Evolutionary conservation across 2,329 filamentous ascomycete genomes (phyloP).

Genomic region (Botrytis paeoniae): DNA sequence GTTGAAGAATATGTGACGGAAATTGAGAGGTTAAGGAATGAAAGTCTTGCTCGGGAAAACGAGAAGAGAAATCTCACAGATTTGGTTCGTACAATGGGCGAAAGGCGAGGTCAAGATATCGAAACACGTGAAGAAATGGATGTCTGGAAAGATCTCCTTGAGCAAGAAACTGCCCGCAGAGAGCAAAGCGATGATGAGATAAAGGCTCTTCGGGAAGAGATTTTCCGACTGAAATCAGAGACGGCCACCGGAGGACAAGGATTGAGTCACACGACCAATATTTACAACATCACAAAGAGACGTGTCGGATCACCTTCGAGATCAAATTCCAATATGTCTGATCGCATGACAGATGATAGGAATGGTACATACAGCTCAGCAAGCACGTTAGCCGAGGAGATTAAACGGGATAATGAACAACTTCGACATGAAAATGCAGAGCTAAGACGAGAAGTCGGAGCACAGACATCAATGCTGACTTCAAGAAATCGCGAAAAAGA

Average conservation of each 20-base stretch:
- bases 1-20: slow-evolving; percentile 81
- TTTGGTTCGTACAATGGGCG: slow-evolving; percentile 65
- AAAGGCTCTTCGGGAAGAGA: slow-evolving; percentile 76
- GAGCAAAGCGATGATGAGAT: slow-evolving; percentile 92
- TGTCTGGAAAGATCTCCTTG: slow-evolving; percentile 92
- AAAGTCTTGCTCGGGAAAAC: slow-evolving; percentile 73
- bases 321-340: slow-evolving; percentile 48
- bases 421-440: slow-evolving; percentile 91
- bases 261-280: slow-evolving; percentile 61
- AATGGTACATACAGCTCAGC: slow-evolving; percentile 55
- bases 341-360: slow-evolving; percentile 44
- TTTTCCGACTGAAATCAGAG: slow-evolving; percentile 68
- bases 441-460: slow-evolving; percentile 84
- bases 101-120: slow-evolving; percentile 46
- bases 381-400: slow-evolving; percentile 72
- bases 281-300: slow-evolving; percentile 59
- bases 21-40: slow-evolving; percentile 76
- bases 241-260: slow-evolving; percentile 39
- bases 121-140: slow-evolving; percentile 64
- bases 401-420: slow-evolving; percentile 66
- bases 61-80: slow-evolving; percentile 87
- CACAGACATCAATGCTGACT: slow-evolving; percentile 95
- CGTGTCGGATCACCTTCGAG: slow-evolving; percentile 45
- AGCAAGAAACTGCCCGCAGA: slow-evolving; percentile 83
- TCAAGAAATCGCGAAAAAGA: slow-evolving; percentile 95